Evolutionary conservation across 2,329 filamentous ascomycete species (phyloP).

Genomic region (Colletotrichum sp.): DNA sequence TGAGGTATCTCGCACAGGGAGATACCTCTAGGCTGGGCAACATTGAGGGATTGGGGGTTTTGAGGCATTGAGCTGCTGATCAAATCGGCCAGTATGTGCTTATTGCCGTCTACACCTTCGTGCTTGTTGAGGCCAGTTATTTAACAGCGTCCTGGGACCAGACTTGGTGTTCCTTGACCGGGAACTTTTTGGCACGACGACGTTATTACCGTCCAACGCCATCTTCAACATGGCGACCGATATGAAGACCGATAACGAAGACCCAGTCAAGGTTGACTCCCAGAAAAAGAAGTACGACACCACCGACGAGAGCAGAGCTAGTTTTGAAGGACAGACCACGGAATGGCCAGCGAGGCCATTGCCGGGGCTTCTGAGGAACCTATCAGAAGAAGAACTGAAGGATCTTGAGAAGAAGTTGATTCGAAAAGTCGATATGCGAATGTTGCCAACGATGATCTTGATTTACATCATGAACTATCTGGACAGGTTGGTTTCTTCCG

Average conservation of each 20-base stretch:
- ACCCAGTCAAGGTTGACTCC: neutral
- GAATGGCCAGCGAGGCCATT: neutral
- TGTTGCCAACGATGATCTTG: slow-evolving; percentile 71
- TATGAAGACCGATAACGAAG: neutral
- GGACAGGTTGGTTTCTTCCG: slow-evolving; percentile 40
- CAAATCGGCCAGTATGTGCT: neutral
- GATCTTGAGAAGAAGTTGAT: slow-evolving; percentile 60
- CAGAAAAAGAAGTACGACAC: neutral
- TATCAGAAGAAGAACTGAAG: slow-evolving; percentile 25
- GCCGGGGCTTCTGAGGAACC: neutral
- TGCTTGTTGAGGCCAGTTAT: neutral
- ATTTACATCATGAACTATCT: slow-evolving; percentile 77
- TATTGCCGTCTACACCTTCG: neutral
- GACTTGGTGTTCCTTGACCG: neutral
- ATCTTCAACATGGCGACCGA: neutral
- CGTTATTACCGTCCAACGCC: neutral
- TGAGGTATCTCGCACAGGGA: neutral
- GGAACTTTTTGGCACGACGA: neutral
- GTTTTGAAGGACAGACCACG: neutral
- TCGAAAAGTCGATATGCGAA: slow-evolving; percentile 68
- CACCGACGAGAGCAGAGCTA: neutral
- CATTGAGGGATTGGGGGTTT: neutral
- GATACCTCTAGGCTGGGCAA: neutral
- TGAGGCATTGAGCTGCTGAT: neutral
- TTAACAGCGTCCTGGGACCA: neutral